A percentile compares a stretch with the other conserved stretches of the same genome.
These are phyloP conservation scores for Gracilariopsis chorda DNA, from an alignment of 23 red algal species.

Conservation along the genomic window DNA sequence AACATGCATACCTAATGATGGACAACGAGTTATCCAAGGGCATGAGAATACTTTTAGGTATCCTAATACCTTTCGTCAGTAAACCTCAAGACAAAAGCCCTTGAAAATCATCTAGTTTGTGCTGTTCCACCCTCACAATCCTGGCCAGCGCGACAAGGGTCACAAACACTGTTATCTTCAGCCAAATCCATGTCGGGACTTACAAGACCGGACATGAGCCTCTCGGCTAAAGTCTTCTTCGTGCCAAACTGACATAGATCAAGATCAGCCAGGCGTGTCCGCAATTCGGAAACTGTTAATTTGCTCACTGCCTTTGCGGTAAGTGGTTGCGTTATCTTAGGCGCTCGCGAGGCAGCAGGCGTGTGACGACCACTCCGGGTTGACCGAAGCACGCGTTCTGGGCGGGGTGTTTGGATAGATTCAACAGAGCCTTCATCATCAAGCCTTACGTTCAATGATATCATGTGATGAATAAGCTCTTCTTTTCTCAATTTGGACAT, in stretches of 20 bases:
- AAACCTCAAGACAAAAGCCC: too few relatives aligned
- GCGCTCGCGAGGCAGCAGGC: background rate
- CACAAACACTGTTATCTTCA: background rate
- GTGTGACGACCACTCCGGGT: background rate
- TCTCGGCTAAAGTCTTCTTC: background rate
- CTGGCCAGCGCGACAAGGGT: background rate
- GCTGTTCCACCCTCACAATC: background rate
- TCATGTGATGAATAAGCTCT: constrained; percentile 30
- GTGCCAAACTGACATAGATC: background rate
- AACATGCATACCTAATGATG: too few relatives aligned
- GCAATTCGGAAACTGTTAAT: background rate
- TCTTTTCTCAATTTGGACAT: constrained; percentile 28
- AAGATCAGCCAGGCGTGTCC: background rate
- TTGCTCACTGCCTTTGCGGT: background rate
- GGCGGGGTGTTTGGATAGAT: background rate
- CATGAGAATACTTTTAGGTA: too few relatives aligned
- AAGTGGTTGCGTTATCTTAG: background rate
- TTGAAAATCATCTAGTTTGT: background rate
- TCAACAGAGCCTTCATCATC: background rate
- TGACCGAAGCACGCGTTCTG: background rate
- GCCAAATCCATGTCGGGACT: background rate
- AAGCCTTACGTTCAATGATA: background rate
- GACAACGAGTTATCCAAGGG: too few relatives aligned
- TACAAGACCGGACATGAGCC: background rate
- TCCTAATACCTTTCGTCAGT: too few relatives aligned